Conservation (phyloP, 352 stramenopile genomes). For the Globisporangium heterothallicum region DNA sequence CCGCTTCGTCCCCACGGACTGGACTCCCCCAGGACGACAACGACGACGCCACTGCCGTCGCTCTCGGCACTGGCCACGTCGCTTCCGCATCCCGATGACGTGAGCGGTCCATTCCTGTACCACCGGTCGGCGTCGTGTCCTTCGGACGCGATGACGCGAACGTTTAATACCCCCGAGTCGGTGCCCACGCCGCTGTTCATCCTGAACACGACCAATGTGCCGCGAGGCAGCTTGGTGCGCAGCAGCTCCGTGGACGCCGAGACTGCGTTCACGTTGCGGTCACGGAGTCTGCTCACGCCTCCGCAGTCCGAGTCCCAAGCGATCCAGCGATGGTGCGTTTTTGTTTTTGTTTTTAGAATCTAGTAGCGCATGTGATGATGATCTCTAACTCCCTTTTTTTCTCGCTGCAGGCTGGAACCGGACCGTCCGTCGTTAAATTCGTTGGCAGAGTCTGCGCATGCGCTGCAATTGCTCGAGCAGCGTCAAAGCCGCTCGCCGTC, state of each 20-base stretch:
- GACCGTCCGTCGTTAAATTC: conserved; percentile 32
- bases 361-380: too few relatives aligned
- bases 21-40: conserved; percentile 10
- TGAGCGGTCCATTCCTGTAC: conserved; percentile 58
- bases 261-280: conserved; percentile 23
- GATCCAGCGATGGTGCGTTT: conserved; percentile 8
- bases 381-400: not conserved
- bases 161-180: conserved; percentile 6
- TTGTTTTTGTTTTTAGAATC: not conserved
- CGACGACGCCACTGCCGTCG: conserved; percentile 20
- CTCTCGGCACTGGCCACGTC: conserved; percentile 20
- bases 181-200: conserved; percentile 13
- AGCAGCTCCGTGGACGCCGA: conserved; percentile 53
- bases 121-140: conserved; percentile 63
- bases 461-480: conserved; percentile 45
- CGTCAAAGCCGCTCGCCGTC: conserved; percentile 26
- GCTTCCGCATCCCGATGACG: conserved; percentile 4
- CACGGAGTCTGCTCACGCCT: conserved; percentile 18
- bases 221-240: conserved; percentile 39
- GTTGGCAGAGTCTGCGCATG: conserved; percentile 55
- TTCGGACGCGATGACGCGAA: conserved; percentile 34
- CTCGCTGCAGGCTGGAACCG: conserved; percentile 6
- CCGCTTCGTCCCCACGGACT: conserved; percentile 10
- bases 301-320: conserved; percentile 3
- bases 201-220: conserved; percentile 17